Base-by-base conservation (phyloP, 306 rosid genomes). In the Fagus crenata region DNA sequence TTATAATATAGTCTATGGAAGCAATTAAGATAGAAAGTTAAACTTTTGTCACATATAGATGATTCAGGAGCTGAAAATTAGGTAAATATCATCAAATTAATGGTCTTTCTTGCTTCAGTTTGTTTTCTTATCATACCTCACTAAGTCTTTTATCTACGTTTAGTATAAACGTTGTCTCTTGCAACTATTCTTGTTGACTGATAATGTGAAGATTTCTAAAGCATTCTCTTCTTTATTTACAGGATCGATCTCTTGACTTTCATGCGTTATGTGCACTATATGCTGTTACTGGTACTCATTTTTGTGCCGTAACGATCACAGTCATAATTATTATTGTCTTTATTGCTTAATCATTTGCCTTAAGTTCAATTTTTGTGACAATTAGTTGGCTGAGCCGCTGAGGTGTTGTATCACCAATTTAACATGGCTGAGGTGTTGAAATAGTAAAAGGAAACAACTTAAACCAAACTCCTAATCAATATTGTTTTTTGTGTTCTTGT, bases 171-270 rank as follows among this genome's bases (percentile, higher is more conserved):
- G 28, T 64, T 53, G n/a, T 32, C 51, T 54, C 43, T 54, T 15
- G 43, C 49, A 65, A 39, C 64, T 6, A 55, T 31, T 36, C 51
- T 70, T 68, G 22, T 64, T 79, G 76, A 61, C 49, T 37, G 49
- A 72, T 46, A 69, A 74, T 76, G 64, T 82, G 76, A 75, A 78
- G 81, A 82, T 53, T 79, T 82, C 85, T 80, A 54, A 89, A 78
- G 73, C 78, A 74, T 78, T 78, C 75, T 49, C 64, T 80, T 83
- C 76, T 82, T 14, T 81, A 73, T 86, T 82, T 87, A 81, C 97
- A 95, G 98, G 98, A 95, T 60, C 92, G 96, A 40, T 95, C 97
- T n/a, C 96, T 95, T 58, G 98, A 95, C 86, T 95, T 95, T 78
- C 90, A 92, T n/a, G 96, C 90, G 78, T 88, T 95, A 86, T 95